Conservation (phyloP, 495 filamentous ascomycete species). For the Terfezia claveryi region DNA sequence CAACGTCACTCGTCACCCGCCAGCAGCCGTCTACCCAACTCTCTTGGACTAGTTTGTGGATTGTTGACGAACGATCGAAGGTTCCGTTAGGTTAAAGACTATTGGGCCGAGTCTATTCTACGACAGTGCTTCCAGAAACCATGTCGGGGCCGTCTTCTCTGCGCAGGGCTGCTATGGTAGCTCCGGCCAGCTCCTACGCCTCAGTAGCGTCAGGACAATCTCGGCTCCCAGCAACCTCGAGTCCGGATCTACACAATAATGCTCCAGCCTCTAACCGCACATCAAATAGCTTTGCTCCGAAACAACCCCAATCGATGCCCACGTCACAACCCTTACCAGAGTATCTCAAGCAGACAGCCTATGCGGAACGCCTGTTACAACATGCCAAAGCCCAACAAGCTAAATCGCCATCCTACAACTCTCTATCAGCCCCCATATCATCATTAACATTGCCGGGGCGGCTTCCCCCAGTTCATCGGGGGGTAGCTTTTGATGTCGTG, state of each 20-base stretch:
- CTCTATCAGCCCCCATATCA: slow-evolving; percentile 38
- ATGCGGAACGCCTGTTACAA: slow-evolving; percentile 15
- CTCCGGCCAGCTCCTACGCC: slow-evolving; percentile 41
- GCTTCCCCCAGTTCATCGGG: slow-evolving; percentile 51
- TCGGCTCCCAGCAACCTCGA: slow-evolving; percentile 21
- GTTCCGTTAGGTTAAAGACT: no score
- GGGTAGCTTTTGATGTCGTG: slow-evolving; percentile 67
- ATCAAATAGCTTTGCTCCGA: slow-evolving; percentile 6
- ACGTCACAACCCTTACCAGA: slow-evolving; percentile 10
- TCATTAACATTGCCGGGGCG: slow-evolving; percentile 31
- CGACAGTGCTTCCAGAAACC: neutral
- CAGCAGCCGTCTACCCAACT: no score
- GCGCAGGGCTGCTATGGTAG: slow-evolving; percentile 17
- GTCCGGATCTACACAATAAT: slow-evolving; percentile 12
- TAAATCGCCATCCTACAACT: slow-evolving; percentile 18
- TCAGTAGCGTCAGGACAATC: slow-evolving; percentile 53
- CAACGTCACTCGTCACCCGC: no score
- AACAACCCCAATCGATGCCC: slow-evolving; percentile 5
- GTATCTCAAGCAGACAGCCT: slow-evolving; percentile 17
- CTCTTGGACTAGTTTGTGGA: no score
- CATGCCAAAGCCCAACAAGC: neutral
- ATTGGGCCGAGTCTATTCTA: no score
- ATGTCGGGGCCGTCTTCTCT: slow-evolving; percentile 16
- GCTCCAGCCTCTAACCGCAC: neutral
- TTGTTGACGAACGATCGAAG: no score